Base-by-base conservation (phyloP, 805 yeast species). In the Metschnikowia sp. region DNA sequence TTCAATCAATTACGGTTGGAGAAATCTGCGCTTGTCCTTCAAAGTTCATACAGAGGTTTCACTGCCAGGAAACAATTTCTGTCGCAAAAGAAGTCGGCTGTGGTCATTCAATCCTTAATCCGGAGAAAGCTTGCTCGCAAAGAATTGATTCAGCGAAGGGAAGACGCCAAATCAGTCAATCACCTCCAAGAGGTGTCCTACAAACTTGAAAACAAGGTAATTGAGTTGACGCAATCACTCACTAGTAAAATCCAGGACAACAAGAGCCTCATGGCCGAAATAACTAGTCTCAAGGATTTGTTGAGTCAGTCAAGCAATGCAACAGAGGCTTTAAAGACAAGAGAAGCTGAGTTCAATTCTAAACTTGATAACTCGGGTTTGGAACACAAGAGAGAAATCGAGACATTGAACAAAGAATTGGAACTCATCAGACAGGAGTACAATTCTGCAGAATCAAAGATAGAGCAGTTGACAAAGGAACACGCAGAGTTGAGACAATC, bases 181-280 rank as follows among this genome's bases (percentile, higher is more conserved):
- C 95, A 86, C 62, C 78, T 88, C 72, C 82, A 88, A 67, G 96
- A 92, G 65, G 96, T 88, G 35, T 90, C 96, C 59, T 94, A 89
- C 70, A 82, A 86, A 64, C 78, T 95, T 60, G 99, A 94, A 68
- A 94, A 94, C 69, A 94, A 95, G 75, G 97, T 95, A n/a, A 90
- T 94, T 55, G 96, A 91, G 67, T 79, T 94, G 57, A 92, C 97
- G 3, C 95, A 92, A 61, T 79, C 85, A 10, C 75, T 92, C 51
- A 81, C 96, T 0, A 69, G 82, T 33, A 87, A 88, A 64, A 84
- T 86, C 26, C 87, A 82, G 55, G 97, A 89, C 57, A 91, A 91
- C 67, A 85, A 84, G 70, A 78, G 77, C 51, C 75, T 92, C 61
- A 75, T 80, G 49, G 68, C 69, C 12, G 86, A 86, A 59, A 79